These are phyloP conservation scores for Candida adriatica DNA, from an alignment of 805 yeast genomes.

Conservation along the genomic window DNA sequence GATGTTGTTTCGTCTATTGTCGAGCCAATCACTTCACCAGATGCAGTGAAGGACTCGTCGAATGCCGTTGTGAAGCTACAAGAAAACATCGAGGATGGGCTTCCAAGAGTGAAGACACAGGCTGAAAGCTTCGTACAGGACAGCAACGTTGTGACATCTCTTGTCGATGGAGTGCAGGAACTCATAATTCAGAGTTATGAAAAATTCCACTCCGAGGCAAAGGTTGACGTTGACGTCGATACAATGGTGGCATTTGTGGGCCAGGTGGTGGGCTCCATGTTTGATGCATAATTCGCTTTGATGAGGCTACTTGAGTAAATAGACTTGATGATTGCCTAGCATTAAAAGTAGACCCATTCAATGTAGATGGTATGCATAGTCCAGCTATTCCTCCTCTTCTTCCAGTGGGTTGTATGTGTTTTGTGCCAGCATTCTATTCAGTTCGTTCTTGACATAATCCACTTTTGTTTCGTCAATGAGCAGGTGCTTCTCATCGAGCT, in stretches of 20 bases:
- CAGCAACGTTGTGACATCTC: conserved; percentile 37
- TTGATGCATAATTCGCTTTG: conserved; percentile 17
- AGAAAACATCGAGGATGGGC: conserved; percentile 40
- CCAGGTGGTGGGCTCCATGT: conserved; percentile 26
- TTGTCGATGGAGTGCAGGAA: conserved; percentile 63
- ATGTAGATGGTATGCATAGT: too few species aligned
- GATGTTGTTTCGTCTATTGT: conserved; percentile 44
- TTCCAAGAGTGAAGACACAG: conserved; percentile 50
- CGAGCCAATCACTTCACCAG: conserved; percentile 34
- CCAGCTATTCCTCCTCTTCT: conserved; percentile 53
- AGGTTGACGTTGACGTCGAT: conserved; percentile 54
- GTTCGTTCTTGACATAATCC: conserved; percentile 66
- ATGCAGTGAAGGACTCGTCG: conserved; percentile 21
- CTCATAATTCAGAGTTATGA: conserved; percentile 53
- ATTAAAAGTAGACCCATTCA: not conserved
- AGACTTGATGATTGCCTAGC: not conserved
- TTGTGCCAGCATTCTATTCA: conserved; percentile 68
- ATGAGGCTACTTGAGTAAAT: conserved; percentile 1
- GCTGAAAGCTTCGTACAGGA: conserved; percentile 54
- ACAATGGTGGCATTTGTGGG: conserved; percentile 45
- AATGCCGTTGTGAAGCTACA: conserved; percentile 36
- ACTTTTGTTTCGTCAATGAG: conserved; percentile 75
- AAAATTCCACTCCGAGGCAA: conserved; percentile 33
- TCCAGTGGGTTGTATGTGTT: conserved; percentile 83
- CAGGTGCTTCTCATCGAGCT: conserved; percentile 86